Percentiles rank a stretch among this genome's conserved stretches.
These are phyloP conservation scores for Bretschneidera sinensis DNA, from an alignment of 345 rosid genomes.

Conservation along the genomic window DNA sequence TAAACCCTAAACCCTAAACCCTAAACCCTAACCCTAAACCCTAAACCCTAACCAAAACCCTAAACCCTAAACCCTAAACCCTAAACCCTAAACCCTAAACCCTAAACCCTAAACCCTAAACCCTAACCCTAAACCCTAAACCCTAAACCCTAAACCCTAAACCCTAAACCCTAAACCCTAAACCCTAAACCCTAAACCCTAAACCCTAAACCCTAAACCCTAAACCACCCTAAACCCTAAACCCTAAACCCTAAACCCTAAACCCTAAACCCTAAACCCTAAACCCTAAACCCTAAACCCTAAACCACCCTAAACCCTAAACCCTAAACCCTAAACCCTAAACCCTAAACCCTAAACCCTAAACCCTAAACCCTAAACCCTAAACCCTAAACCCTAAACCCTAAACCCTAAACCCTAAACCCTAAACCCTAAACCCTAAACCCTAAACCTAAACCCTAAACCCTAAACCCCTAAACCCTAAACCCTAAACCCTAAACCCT, in stretches of 20 bases:
- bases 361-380: constrained; percentile 23
- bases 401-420: constrained; percentile 22
- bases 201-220: too few species aligned
- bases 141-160: too few species aligned
- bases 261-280: constrained; percentile 26
- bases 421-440: constrained; percentile 24
- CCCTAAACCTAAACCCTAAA: constrained; percentile 20
- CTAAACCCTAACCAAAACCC: too few species aligned
- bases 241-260: neutral
- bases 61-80: too few species aligned
- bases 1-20: too few species aligned
- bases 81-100: too few species aligned
- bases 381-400: constrained; percentile 23
- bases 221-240: too few species aligned
- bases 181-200: too few species aligned
- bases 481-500: constrained; percentile 21
- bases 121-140: too few species aligned
- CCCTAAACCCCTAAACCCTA: constrained; percentile 19
- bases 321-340: neutral
- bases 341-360: constrained; percentile 23
- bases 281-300: constrained; percentile 28
- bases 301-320: constrained; percentile 25
- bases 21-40: too few species aligned
- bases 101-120: too few species aligned
- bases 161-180: too few species aligned